A percentile compares a stretch with the other conserved stretches of the same genome.
These are phyloP conservation scores for Hawksworthiomyces lignivorus DNA, from an alignment of 2,329 filamentous ascomycete species.

Conservation along the genomic window DNA sequence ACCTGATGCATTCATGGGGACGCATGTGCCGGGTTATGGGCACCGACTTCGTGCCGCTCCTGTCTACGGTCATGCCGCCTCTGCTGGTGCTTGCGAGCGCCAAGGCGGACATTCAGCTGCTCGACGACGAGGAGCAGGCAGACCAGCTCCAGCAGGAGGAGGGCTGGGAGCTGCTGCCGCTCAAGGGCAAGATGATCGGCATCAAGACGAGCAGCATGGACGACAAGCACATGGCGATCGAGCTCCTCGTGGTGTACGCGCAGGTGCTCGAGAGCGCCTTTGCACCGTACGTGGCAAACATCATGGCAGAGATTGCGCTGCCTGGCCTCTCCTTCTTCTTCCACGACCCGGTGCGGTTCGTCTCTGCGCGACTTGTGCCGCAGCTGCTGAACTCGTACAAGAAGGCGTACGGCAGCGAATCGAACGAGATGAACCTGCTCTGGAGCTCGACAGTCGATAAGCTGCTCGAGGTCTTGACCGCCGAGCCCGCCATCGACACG, in stretches of 20 bases:
- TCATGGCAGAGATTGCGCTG: conserved; percentile 93
- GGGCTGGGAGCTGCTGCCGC: conserved; percentile 92
- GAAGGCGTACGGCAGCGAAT: conserved; percentile 76
- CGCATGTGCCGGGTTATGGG: conserved; percentile 95
- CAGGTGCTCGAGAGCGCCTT: conserved; percentile 91
- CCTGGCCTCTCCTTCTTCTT: conserved; percentile 97
- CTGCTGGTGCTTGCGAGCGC: conserved; percentile 84
- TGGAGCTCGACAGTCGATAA: conserved; percentile 85
- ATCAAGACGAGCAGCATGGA: conserved; percentile 96
- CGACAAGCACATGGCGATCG: conserved; percentile 99
- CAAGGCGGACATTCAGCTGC: conserved; percentile 92
- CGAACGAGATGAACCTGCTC: conserved; percentile 68
- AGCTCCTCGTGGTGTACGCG: conserved; percentile 93
- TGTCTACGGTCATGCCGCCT: conserved; percentile 89
- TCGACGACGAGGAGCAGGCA: conserved; percentile 92
- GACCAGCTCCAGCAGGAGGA: conserved; percentile 90
- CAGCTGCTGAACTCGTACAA: conserved; percentile 91
- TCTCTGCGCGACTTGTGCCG: conserved; percentile 89
- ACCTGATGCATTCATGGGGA: conserved; percentile 98
- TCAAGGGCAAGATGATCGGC: conserved; percentile 96
- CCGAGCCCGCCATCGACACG: conserved; percentile 92
- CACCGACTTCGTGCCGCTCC: conserved; percentile 83
- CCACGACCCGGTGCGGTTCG: conserved; percentile 92
- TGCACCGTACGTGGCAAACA: conserved; percentile 82
- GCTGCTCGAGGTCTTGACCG: conserved; percentile 84